Percentiles rank a stretch among this genome's conserved stretches.
These are phyloP conservation scores for Isoetes taiwanensis DNA, from an alignment of 75 land plant species.

Conservation along the genomic window DNA sequence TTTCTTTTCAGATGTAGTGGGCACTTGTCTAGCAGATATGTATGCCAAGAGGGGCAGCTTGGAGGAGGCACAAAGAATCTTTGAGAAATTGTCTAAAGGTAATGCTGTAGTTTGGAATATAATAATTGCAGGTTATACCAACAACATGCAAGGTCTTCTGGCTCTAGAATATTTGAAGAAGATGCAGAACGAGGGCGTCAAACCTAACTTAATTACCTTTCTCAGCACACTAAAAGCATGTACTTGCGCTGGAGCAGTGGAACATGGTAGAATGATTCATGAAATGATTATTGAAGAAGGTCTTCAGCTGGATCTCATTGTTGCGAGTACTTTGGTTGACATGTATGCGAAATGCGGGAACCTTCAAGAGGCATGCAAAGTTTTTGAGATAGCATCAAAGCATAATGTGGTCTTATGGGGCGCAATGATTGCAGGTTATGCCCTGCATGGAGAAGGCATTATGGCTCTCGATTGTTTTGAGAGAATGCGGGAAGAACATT, in stretches of 20 bases:
- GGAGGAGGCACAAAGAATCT: constrained; percentile 8
- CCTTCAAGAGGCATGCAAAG: no score
- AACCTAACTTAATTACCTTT: neutral
- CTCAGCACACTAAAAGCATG: neutral
- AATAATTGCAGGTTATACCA: constrained; percentile 11
- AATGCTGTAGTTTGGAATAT: constrained; percentile 9
- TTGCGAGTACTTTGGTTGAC: no score
- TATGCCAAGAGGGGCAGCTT: constrained; percentile 18
- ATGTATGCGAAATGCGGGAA: no score
- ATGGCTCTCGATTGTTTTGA: neutral
- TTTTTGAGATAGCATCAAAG: no score
- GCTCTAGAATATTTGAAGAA: constrained; percentile 7
- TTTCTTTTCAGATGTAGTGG: neutral
- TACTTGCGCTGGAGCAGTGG: neutral
- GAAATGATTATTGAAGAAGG: neutral
- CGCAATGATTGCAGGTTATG: constrained; percentile 4
- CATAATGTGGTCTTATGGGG: neutral
- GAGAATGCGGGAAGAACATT: neutral
- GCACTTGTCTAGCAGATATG: constrained; percentile 13
- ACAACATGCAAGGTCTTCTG: neutral
- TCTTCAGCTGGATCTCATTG: neutral
- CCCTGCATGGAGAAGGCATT: neutral
- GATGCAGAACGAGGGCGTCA: neutral
- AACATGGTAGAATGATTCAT: neutral
- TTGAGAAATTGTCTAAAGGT: neutral